phyloP scores from a whole-genome alignment of 2,329 filamentous ascomycete genomes.

The Aspergillus nomiae region DNA sequence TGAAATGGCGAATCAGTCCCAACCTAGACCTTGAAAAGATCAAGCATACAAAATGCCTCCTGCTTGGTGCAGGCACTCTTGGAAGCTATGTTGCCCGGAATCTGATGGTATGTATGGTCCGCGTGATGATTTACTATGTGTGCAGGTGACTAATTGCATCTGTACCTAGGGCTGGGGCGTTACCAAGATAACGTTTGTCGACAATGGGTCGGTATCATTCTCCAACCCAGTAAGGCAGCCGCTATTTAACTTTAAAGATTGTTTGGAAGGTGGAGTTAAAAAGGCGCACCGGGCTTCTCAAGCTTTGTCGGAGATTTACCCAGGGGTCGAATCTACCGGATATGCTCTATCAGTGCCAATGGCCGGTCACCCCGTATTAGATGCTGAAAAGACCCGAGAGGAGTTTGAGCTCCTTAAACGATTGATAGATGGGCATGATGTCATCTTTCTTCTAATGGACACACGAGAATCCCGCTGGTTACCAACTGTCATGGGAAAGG shows the following conservation, averaged over 20 bases:
- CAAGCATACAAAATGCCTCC: slow-evolving; percentile 84
- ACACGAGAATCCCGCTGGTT: slow-evolving; percentile 93
- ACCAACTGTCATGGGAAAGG: slow-evolving; percentile 93
- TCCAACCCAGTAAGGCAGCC: slow-evolving; percentile 96
- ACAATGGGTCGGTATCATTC: slow-evolving; percentile 90
- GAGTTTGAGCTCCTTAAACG: slow-evolving; percentile 76
- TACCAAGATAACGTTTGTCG: slow-evolving; percentile 90
- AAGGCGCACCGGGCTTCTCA: slow-evolving; percentile 83
- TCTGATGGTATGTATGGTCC: slow-evolving; percentile 60
- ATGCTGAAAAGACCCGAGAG: slow-evolving; percentile 67
- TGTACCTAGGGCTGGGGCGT: slow-evolving; percentile 77
- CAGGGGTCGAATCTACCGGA: slow-evolving; percentile 79
- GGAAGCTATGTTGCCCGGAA: slow-evolving; percentile 93
- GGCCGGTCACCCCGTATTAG: slow-evolving; percentile 84
- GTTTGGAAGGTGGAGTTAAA: slow-evolving; percentile 76
- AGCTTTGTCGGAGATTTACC: slow-evolving; percentile 82
- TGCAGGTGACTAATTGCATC: slow-evolving; percentile 1
- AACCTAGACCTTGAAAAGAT: slow-evolving; percentile 83
- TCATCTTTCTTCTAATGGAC: slow-evolving; percentile 95
- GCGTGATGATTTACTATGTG: not conserved
- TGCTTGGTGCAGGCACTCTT: slow-evolving; percentile 89
- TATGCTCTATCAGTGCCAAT: slow-evolving; percentile 88
- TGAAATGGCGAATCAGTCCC: slow-evolving; percentile 97
- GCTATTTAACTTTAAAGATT: slow-evolving; percentile 87
- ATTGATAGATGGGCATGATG: slow-evolving; percentile 83